Conservation (phyloP, 2,329 filamentous ascomycete genomes). For the Basipetospora chlamydospora region DNA sequence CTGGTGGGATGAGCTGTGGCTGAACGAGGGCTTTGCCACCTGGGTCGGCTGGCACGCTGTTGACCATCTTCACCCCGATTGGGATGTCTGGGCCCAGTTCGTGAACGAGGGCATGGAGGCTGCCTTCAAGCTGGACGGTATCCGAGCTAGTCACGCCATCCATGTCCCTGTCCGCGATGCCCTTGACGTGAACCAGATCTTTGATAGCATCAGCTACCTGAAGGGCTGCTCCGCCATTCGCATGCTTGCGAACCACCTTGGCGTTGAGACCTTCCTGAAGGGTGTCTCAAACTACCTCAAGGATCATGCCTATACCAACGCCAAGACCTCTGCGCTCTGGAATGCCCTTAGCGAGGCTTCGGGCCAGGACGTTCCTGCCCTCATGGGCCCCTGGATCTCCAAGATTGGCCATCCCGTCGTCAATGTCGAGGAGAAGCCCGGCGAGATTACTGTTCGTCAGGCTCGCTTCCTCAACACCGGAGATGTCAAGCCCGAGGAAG, state of each 20-base stretch:
- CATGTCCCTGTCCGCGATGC: conserved; percentile 90
- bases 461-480: conserved; percentile 83
- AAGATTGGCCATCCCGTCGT: conserved; percentile 91
- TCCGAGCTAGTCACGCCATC: conserved; percentile 87
- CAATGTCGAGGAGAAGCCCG: conserved; percentile 69
- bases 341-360: conserved; percentile 74
- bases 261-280: conserved; percentile 74
- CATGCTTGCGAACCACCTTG: conserved; percentile 87
- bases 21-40: conserved; percentile 93
- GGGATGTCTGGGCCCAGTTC: conserved; percentile 97
- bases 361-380: conserved; percentile 66
- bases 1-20: conserved; percentile 89
- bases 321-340: conserved; percentile 87
- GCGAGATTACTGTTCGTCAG: conserved; percentile 71
- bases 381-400: conserved; percentile 92
- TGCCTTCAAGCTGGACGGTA: conserved; percentile 77
- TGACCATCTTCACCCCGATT: conserved; percentile 86
- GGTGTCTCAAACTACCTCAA: conserved; percentile 85
- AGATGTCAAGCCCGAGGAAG: conserved; percentile 80
- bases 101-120: conserved; percentile 88
- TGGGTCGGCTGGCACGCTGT: conserved; percentile 95
- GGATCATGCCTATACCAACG: conserved; percentile 75
- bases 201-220: conserved; percentile 90
- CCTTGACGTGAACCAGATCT: conserved; percentile 93
- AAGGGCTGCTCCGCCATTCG: conserved; percentile 95